Evolutionary conservation across 2,329 filamentous ascomycete genomes (phyloP), one percentile per base, ranked within the genome.

Genomic region (Hirsutella thompsonii): DNA sequence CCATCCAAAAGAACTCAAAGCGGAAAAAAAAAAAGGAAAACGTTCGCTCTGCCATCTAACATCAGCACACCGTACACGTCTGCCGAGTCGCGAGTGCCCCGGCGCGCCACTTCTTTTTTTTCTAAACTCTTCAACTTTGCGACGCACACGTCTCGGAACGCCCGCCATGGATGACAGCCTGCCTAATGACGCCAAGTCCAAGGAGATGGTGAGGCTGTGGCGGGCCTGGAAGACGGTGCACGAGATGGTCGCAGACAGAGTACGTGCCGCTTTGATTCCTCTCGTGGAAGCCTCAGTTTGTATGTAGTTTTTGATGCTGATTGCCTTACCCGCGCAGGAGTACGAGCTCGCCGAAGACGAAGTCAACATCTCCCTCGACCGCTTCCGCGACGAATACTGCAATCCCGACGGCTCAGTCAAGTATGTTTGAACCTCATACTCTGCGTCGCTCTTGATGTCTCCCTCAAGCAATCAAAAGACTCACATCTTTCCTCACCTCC

Each of bases 341-440:
- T 98, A 98, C 66, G 83, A 94, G 57, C 74, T 98, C 34, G 75
- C 84, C 30, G 86, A 95, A 49, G 82, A 88, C 39, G 92, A 98
- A 69, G 76, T 94, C 60, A 81, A 81, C 58, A 84, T 96, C 52
- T 75, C 83, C 11, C 79, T 95, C 23, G 79, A 86, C n/a, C 75
- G 82, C 19, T 98, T 96, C 67, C 76, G 76, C 54, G 51, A 58
- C 44, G 74, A 82, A 56, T 95, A 81, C 64, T 74, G 76, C 55
- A 77, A 81, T 56, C 69, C 73, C 38, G 79, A 83, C 54, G 87
- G 88, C 51, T 76, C 74, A 44, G 75, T 87, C 46, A 79, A 87
- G 84, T 94, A 76, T 57, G 80, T 42, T 26, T 26, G 23, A 11
- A 26, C 16, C 14, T n/a, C n/a, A n/a, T n/a, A n/a, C n/a, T n/a